A percentile compares a stretch with the other conserved stretches of the same genome.
These are phyloP conservation scores for Halophytophthora polymorphica DNA, from an alignment of 352 stramenopile genomes.

Conservation along the genomic window DNA sequence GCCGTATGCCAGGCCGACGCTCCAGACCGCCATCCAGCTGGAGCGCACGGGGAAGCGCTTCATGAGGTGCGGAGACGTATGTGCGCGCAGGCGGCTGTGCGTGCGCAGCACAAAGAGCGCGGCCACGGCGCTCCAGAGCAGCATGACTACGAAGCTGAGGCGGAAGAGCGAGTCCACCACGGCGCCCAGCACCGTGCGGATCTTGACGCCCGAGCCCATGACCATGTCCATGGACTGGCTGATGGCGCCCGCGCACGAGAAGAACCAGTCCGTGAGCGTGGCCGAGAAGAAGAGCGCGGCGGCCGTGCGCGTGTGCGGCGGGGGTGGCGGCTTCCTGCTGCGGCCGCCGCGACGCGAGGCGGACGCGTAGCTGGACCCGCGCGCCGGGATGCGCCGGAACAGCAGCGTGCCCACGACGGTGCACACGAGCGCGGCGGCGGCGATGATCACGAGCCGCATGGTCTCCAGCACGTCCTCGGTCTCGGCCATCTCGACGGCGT, in stretches of 20 bases:
- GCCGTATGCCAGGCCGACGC: conserved; percentile 37
- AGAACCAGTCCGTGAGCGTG: conserved; percentile 56
- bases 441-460: conserved; percentile 38
- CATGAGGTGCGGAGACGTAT: conserved; percentile 13
- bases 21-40: conserved; percentile 48
- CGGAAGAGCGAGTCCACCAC: conserved; percentile 34
- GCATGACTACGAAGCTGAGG: conserved; percentile 38
- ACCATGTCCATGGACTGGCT: conserved; percentile 56
- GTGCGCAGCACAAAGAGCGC: conserved; percentile 41
- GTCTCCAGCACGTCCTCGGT: conserved; percentile 30
- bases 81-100: conserved; percentile 11
- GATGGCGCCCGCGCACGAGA: conserved; percentile 43
- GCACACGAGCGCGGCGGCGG: conserved; percentile 29
- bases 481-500: conserved; percentile 10
- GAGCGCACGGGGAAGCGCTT: conserved; percentile 39
- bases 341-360: conserved; percentile 7
- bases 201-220: conserved; percentile 33
- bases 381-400: conserved; percentile 27
- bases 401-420: conserved; percentile 36
- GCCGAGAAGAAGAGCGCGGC: conserved; percentile 55
- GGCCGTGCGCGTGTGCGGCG: conserved; percentile 28
- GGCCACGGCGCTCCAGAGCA: conserved; percentile 52
- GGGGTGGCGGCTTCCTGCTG: conserved; percentile 13
- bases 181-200: conserved; percentile 38
- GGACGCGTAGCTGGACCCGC: neutral